A percentile compares a stretch with the other conserved stretches of the same genome.
Conservation (phyloP, 1,139 yeast species). For the Taphrina communis region DNA sequence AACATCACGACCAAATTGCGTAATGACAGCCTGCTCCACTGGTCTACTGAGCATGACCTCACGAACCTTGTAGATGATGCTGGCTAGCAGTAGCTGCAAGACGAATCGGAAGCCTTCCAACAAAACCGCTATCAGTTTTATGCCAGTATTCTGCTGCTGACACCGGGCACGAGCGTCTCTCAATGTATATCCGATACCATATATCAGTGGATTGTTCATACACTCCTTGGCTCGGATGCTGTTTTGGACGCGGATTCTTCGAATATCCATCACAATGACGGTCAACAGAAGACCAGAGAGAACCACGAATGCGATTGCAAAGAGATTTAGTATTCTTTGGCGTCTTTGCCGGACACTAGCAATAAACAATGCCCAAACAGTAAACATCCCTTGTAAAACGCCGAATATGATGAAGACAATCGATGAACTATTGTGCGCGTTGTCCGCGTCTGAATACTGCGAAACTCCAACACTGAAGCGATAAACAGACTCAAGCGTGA, state of each 20-base stretch:
- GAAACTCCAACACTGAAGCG: slow-evolving; percentile 1
- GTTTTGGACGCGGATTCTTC: neutral
- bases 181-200: neutral
- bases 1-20: neutral
- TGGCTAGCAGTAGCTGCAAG: slow-evolving; percentile 10
- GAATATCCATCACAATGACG: neutral
- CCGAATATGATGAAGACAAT: slow-evolving; percentile 11
- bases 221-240: slow-evolving; percentile 5
- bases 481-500: slow-evolving; percentile 1
- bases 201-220: neutral
- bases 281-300: neutral
- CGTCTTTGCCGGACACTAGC: neutral
- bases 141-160: neutral
- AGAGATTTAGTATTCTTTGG: neutral
- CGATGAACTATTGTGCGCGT: neutral
- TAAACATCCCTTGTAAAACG: neutral
- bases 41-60: neutral
- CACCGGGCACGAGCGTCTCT: slow-evolving; percentile 9
- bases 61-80: neutral
- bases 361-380: slow-evolving; percentile 1
- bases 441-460: too few species aligned
- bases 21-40: neutral
- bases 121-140: neutral
- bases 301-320: neutral
- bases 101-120: slow-evolving; percentile 3